Evolutionary conservation across 306 rosid species (phyloP).

Genomic region (Gleditsia sinensis): DNA sequence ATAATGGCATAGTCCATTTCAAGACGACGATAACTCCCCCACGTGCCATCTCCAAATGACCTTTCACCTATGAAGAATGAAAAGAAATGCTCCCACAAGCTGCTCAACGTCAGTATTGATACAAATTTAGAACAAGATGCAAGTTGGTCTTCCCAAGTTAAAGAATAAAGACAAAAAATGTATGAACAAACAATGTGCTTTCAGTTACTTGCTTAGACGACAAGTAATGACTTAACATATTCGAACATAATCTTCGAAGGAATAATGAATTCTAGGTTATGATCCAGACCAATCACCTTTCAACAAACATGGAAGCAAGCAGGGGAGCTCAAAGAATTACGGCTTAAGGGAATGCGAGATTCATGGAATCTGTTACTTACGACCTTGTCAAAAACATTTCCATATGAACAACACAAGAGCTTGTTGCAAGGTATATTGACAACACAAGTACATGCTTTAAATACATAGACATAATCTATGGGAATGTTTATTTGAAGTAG

Average conservation of each 20-base stretch:
- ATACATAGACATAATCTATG: constrained; percentile 59
- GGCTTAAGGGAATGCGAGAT: constrained; percentile 45
- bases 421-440: constrained; percentile 53
- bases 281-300: constrained; percentile 62
- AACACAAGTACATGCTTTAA: constrained; percentile 44
- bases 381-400: constrained; percentile 22
- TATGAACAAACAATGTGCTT: neutral
- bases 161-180: neutral
- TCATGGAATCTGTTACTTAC: constrained; percentile 33
- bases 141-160: constrained; percentile 29
- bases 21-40: constrained; percentile 25
- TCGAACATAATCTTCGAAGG: constrained; percentile 42
- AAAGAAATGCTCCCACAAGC: constrained; percentile 6
- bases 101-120: constrained; percentile 31
- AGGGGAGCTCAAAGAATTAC: constrained; percentile 39
- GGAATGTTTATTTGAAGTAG: constrained; percentile 40
- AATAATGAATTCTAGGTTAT: constrained; percentile 52
- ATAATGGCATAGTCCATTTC: constrained; percentile 31
- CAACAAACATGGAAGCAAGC: constrained; percentile 21
- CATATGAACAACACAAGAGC: constrained; percentile 30
- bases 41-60: constrained; percentile 32
- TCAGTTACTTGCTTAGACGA: constrained; percentile 45
- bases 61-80: constrained; percentile 23
- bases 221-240: constrained; percentile 52
- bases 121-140: constrained; percentile 36